These are phyloP conservation scores for Yamadazyma ubonensis DNA, from an alignment of 805 yeast species.

Conservation along the genomic window DNA sequence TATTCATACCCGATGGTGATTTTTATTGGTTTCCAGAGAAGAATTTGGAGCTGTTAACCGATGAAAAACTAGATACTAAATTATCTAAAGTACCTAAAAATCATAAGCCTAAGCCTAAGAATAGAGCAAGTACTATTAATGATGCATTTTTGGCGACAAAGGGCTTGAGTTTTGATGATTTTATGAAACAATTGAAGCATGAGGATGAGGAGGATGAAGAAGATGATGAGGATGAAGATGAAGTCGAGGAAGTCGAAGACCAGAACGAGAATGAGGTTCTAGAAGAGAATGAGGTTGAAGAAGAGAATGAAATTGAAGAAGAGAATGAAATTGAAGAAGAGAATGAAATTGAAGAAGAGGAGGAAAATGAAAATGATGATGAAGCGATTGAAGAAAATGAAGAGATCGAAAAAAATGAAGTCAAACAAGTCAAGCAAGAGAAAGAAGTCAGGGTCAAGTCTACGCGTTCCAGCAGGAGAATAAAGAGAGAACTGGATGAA, in stretches of 20 bases:
- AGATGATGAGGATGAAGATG: constrained; percentile 18
- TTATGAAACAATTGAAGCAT: constrained; percentile 30
- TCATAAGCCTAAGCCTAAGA: constrained; percentile 15
- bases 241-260: constrained; percentile 15
- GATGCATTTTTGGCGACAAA: constrained; percentile 41
- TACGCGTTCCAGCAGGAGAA: too few species aligned
- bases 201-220: constrained; percentile 15
- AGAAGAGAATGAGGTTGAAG: constrained; percentile 15
- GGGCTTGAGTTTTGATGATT: constrained; percentile 35
- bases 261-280: constrained; percentile 18
- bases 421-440: too few species aligned
- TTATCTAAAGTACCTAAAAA: constrained; percentile 19
- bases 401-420: constrained; percentile 28
- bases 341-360: constrained; percentile 15
- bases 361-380: constrained; percentile 24
- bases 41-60: constrained; percentile 31
- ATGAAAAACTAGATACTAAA: constrained; percentile 28
- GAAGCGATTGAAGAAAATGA: constrained; percentile 21
- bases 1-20: constrained; percentile 47
- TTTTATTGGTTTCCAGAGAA: constrained; percentile 45
- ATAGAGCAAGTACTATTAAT: constrained; percentile 30
- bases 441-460: too few species aligned
- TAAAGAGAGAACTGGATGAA: constrained; percentile 15
- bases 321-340: constrained; percentile 14
- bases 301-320: constrained; percentile 10